phyloP scores from a whole-genome alignment of 2,329 filamentous ascomycete genomes.

The Sporothrix protearum region DNA sequence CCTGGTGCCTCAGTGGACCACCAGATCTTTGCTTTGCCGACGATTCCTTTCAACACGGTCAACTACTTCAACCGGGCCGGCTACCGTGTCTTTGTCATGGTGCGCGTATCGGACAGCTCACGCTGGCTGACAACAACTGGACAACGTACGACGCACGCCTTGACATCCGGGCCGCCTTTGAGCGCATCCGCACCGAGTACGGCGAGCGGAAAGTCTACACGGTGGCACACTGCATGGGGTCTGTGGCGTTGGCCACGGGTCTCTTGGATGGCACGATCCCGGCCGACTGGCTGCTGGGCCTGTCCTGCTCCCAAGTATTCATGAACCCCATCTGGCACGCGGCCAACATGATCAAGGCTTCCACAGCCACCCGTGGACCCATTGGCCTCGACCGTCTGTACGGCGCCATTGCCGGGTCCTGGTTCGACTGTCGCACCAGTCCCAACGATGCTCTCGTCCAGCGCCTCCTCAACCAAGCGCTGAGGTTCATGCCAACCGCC shows the following conservation, averaged over 20 bases:
- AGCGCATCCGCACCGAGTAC: constrained; percentile 47
- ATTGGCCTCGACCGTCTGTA: constrained; percentile 51
- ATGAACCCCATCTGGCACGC: constrained; percentile 58
- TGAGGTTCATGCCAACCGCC: constrained; percentile 58
- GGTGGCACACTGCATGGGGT: constrained; percentile 62
- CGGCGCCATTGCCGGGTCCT: constrained; percentile 46
- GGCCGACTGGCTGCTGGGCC: constrained; percentile 52
- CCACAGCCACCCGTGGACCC: constrained; percentile 38
- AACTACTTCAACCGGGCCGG: constrained; percentile 60
- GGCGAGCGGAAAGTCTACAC: constrained; percentile 48
- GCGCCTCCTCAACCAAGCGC: constrained; percentile 50
- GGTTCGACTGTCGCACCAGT: constrained; percentile 53
- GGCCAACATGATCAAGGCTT: constrained; percentile 55
- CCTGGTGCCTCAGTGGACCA: constrained; percentile 62
- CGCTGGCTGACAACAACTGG: constrained; percentile 49
- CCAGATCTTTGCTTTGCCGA: constrained; percentile 60
- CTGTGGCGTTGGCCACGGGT: constrained; percentile 56
- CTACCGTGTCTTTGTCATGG: constrained; percentile 56
- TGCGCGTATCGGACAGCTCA: constrained; percentile 55
- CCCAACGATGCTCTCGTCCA: constrained; percentile 49
- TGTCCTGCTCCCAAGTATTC: constrained; percentile 60
- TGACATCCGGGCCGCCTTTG: constrained; percentile 55
- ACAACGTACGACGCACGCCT: constrained; percentile 59
- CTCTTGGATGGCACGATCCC: constrained; percentile 61
- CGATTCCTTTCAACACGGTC: constrained; percentile 60